Conservation (phyloP, 129 eudicot species). For the Flaveria ramosissima region DNA sequence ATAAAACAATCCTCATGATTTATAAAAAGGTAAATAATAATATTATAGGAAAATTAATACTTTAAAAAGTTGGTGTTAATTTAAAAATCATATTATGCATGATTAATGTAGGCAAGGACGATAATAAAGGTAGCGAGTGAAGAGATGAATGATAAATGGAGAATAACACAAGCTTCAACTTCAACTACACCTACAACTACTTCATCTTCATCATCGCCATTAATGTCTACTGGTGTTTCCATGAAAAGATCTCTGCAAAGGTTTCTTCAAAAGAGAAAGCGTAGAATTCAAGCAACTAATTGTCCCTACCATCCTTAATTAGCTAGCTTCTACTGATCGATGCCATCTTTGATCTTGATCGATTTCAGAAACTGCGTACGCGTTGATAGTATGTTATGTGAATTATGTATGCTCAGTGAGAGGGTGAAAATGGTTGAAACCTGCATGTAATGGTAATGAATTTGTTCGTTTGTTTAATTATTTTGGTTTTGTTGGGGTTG, state of each 20-base stretch:
- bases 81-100: neutral
- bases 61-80: too few species aligned
- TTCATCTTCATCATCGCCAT: constrained; percentile 26
- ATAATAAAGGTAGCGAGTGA: constrained; percentile 54
- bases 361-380: neutral
- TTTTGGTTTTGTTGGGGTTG: neutral
- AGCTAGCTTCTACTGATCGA: neutral
- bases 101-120: constrained; percentile 53
- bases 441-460: neutral
- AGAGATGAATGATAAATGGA: constrained; percentile 42
- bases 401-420: neutral
- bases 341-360: neutral
- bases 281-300: constrained; percentile 54
- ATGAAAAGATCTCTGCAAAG: constrained; percentile 70
- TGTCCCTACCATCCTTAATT: constrained; percentile 47
- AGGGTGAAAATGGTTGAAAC: neutral
- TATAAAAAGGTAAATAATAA: too few species aligned
- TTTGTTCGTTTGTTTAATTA: neutral
- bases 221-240: constrained; percentile 34
- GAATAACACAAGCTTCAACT: constrained; percentile 13
- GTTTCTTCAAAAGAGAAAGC: constrained; percentile 64
- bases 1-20: too few species aligned
- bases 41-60: too few species aligned
- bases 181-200: neutral
- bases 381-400: neutral